phyloP scores from a whole-genome alignment of 495 filamentous ascomycete genomes.

The Pseudotulostoma volvatum region DNA sequence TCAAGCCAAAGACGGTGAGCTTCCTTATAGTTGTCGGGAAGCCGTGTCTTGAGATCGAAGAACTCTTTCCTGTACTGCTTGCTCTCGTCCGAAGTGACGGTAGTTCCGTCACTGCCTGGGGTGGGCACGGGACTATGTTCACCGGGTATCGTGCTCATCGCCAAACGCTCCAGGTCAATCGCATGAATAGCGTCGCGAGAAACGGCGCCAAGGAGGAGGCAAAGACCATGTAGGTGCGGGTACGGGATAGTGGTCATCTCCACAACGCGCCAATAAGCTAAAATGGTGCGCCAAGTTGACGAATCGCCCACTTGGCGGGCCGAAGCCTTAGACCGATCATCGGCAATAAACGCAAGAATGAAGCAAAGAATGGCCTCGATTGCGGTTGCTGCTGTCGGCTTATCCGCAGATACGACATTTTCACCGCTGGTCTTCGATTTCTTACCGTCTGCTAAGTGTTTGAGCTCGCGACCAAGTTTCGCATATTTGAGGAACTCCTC shows the following conservation, averaged over 20 bases:
- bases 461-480: constrained; percentile 29
- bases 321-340: constrained; percentile 23
- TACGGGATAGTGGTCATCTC: constrained; percentile 22
- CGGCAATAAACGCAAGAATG: constrained; percentile 31
- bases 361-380: constrained; percentile 35
- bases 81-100: constrained; percentile 18
- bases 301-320: constrained; percentile 24
- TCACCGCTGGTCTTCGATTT: constrained; percentile 7
- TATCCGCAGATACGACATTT: constrained; percentile 16
- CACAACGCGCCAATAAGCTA: constrained; percentile 32
- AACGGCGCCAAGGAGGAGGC: constrained; percentile 29
- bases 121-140: constrained; percentile 25
- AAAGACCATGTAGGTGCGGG: constrained; percentile 25
- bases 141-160: constrained; percentile 21
- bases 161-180: constrained; percentile 30
- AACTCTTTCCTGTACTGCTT: constrained; percentile 24
- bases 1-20: constrained; percentile 30
- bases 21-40: constrained; percentile 26
- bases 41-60: constrained; percentile 21
- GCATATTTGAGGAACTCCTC: constrained; percentile 28
- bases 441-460: constrained; percentile 30
- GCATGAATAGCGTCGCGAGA: constrained; percentile 30
- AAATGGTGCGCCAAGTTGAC: constrained; percentile 31
- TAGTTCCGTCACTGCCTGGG: constrained; percentile 22
- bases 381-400: constrained; percentile 26